Conservation (phyloP, 495 filamentous ascomycete species). For the Neurospora sp. region DNA sequence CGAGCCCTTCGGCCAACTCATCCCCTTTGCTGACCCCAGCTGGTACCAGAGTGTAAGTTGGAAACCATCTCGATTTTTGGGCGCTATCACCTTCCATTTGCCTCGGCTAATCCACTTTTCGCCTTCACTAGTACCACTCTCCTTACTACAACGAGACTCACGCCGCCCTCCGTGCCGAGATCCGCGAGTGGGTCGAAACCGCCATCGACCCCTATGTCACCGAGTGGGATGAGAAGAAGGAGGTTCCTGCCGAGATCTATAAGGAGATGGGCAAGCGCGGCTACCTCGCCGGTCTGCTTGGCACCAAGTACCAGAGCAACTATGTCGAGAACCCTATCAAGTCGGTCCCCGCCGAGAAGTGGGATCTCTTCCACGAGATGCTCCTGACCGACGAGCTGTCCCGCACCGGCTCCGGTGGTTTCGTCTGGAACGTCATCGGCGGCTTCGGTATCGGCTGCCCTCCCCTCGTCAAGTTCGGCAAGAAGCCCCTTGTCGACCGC, state of each 20-base stretch:
- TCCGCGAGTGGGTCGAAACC: slow-evolving; percentile 82
- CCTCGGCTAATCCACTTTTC: neutral
- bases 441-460: slow-evolving; percentile 92
- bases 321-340: slow-evolving; percentile 59
- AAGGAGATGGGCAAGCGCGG: slow-evolving; percentile 90
- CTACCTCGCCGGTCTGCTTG: slow-evolving; percentile 83
- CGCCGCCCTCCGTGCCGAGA: slow-evolving; percentile 77
- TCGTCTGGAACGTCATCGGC: slow-evolving; percentile 97
- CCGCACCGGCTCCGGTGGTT: slow-evolving; percentile 76
- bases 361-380: slow-evolving; percentile 98
- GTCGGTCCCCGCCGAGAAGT: slow-evolving; percentile 75
- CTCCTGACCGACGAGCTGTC: slow-evolving; percentile 89
- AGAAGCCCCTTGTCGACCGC: slow-evolving; percentile 76
- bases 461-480: slow-evolving; percentile 85
- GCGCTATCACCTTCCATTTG: neutral
- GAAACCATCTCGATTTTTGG: neutral
- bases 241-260: slow-evolving; percentile 80
- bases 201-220: slow-evolving; percentile 86
- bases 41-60: slow-evolving; percentile 91
- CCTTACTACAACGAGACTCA: slow-evolving; percentile 93
- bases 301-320: slow-evolving; percentile 67
- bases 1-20: slow-evolving; percentile 75
- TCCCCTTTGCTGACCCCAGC: slow-evolving; percentile 84
- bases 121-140: slow-evolving; percentile 70
- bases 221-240: slow-evolving; percentile 94